Evolutionary conservation across 768 basidiomycete genomes (phyloP), one percentile per base, ranked within the genome.

Genomic region (Russula earlei): DNA sequence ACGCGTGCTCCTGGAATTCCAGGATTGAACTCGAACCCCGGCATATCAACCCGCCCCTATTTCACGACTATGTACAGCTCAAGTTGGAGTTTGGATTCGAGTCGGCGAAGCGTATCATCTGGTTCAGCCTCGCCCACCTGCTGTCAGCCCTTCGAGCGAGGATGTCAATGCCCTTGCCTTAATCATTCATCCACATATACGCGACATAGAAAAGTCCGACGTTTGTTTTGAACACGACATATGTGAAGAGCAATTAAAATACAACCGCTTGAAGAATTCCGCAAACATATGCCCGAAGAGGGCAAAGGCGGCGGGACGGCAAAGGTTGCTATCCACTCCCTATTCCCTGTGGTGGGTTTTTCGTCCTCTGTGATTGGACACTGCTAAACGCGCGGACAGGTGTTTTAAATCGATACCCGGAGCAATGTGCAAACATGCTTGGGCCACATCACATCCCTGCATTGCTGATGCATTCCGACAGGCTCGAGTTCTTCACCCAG

Each of bases 1-100:
- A n/a, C n/a, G n/a, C n/a, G n/a, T n/a, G n/a, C n/a, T n/a, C n/a
- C n/a, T n/a, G n/a, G n/a, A n/a, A n/a, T n/a, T 17, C 47, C 57
- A 84, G 85, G 62, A 87, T 87, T 55, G 85, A 85, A n/a, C n/a
- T n/a, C n/a, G n/a, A n/a, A n/a, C n/a, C n/a, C 2, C 85, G 86
- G 0, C 85, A 87, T 61, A 75, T 84, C 34, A 77, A 77, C 6
- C 81, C 84, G 0, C 68, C 74, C 10, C 65, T 82, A 9, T 85
- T 83, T 60, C 75, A 77, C 15, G 82, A 85, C 53, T 86, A 85
- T 61, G 45, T 58, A 1, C 55, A 67, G 9, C 68, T 85, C 24
- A 77, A 75, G 64, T 64, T 72, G 29, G 63, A 66, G 15, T 67
- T 78, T 57, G 84, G 85, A 2, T 57, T 66, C 2, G 68, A 67